Evolutionary conservation across 768 basidiomycete genomes (phyloP).

Genomic region (Ramaria sp.): DNA sequence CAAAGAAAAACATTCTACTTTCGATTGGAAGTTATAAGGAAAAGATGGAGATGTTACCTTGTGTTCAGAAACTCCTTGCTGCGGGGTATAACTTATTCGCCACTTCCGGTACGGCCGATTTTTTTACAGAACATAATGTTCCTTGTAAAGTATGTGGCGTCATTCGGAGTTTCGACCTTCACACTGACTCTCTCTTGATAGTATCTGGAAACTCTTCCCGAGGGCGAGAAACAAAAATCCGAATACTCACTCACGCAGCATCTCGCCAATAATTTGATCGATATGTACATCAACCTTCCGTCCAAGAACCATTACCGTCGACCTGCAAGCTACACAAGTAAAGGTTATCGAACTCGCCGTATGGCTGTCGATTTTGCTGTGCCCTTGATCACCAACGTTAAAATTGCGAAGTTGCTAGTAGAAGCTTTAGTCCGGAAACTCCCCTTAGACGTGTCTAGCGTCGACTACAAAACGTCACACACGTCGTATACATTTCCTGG

Average conservation of each 20-base stretch:
- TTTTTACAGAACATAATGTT: constrained; percentile 92
- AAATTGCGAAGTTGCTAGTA: constrained; percentile 92
- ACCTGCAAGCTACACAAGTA: constrained; percentile 93
- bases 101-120: constrained; percentile 94
- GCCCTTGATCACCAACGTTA: constrained; percentile 96
- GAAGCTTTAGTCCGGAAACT: constrained; percentile 87
- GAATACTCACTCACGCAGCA: constrained; percentile 98
- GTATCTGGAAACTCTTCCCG: constrained; percentile 85
- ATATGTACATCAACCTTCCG: constrained; percentile 99
- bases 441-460: constrained; percentile 79
- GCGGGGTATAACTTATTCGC: constrained; percentile 96
- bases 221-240: constrained; percentile 76
- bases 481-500: constrained; percentile 86
- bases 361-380: constrained; percentile 99
- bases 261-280: constrained; percentile 92
- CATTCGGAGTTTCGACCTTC: not conserved
- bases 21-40: constrained; percentile 96
- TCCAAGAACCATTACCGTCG: constrained; percentile 97
- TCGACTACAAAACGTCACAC: constrained; percentile 94
- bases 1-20: constrained; percentile 96
- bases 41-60: constrained; percentile 92
- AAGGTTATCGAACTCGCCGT: constrained; percentile 91
- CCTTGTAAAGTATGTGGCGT: constrained; percentile 69
- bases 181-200: constrained; percentile 18
- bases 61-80: constrained; percentile 87